phyloP scores from a whole-genome alignment of 495 filamentous ascomycete genomes.

The Neurospora sp. region DNA sequence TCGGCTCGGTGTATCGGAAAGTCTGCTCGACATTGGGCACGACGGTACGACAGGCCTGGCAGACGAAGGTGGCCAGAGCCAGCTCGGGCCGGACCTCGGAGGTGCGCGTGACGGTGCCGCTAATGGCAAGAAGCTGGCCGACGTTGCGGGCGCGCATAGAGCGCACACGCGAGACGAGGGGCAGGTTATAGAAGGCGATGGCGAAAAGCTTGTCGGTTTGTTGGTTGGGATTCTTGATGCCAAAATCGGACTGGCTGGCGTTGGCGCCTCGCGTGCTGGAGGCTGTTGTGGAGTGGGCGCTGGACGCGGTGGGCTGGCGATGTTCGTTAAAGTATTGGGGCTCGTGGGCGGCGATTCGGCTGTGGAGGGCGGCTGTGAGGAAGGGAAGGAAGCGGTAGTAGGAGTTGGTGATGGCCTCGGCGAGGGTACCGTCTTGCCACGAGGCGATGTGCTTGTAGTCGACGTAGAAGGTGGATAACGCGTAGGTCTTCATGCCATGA shows the following conservation, averaged over 20 bases:
- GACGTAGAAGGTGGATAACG: slow-evolving; percentile 92
- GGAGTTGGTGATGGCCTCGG: slow-evolving; percentile 72
- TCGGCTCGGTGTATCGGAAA: slow-evolving; percentile 93
- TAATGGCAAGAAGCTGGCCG: slow-evolving; percentile 85
- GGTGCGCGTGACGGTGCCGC: slow-evolving; percentile 90
- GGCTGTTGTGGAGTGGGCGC: slow-evolving; percentile 55
- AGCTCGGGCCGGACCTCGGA: slow-evolving; percentile 94
- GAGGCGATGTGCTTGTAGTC: slow-evolving; percentile 81
- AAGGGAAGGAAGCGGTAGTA: slow-evolving; percentile 96
- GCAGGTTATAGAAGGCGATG: slow-evolving; percentile 92
- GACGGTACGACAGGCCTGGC: slow-evolving; percentile 72
- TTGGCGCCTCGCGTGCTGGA: slow-evolving; percentile 48
- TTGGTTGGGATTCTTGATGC: slow-evolving; percentile 74
- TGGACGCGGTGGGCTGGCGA: slow-evolving; percentile 58
- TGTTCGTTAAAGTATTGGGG: slow-evolving; percentile 89
- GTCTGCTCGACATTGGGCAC: slow-evolving; percentile 91
- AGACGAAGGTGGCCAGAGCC: slow-evolving; percentile 83
- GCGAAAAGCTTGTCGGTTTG: slow-evolving; percentile 95
- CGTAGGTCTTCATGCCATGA: slow-evolving; percentile 72
- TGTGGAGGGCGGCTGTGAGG: slow-evolving; percentile 80
- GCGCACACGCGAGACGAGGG: slow-evolving; percentile 82
- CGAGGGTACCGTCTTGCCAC: slow-evolving; percentile 60
- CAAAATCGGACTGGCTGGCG: slow-evolving; percentile 52
- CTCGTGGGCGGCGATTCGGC: slow-evolving; percentile 87
- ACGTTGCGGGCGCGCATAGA: slow-evolving; percentile 85